These are phyloP conservation scores for Myotisia sp. DNA, from an alignment of 2,329 filamentous ascomycete species.

Conservation along the genomic window DNA sequence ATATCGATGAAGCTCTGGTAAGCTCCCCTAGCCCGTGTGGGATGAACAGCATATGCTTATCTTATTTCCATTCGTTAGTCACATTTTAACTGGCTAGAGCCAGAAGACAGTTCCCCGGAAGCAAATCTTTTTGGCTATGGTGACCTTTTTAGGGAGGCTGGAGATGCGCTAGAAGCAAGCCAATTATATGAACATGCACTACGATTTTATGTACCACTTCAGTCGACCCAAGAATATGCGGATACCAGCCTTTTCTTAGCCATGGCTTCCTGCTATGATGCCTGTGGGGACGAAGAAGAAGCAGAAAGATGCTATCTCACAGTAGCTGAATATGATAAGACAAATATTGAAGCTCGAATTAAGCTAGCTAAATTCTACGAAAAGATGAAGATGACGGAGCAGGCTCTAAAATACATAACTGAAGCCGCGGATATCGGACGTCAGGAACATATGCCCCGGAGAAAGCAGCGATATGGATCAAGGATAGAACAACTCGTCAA, in stretches of 20 bases:
- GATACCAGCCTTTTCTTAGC: constrained; percentile 38
- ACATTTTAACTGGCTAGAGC: constrained; percentile 58
- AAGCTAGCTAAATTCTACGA: constrained; percentile 78
- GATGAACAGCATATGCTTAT: background rate
- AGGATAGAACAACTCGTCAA: constrained; percentile 28
- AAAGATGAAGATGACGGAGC: constrained; percentile 54
- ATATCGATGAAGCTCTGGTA: constrained; percentile 59
- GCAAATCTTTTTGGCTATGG: constrained; percentile 50
- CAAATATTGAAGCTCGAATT: constrained; percentile 61
- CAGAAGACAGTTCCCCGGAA: constrained; percentile 40
- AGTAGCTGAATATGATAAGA: constrained; percentile 56
- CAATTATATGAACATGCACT: constrained; percentile 42
- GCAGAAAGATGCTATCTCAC: constrained; percentile 66
- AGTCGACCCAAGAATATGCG: constrained; percentile 32
- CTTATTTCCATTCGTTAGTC: too few species aligned
- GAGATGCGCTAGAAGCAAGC: constrained; percentile 41
- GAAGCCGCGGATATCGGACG: constrained; percentile 56
- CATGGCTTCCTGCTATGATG: constrained; percentile 50
- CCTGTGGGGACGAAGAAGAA: constrained; percentile 47
- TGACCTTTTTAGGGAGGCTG: constrained; percentile 64
- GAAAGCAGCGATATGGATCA: constrained; percentile 20
- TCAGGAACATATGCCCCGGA: constrained; percentile 22
- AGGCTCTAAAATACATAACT: constrained; percentile 62
- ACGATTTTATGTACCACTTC: constrained; percentile 43
- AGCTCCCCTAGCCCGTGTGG: constrained; percentile 18